phyloP scores from a whole-genome alignment of 495 filamentous ascomycete genomes.

The Chaetomidium leptoderma region DNA sequence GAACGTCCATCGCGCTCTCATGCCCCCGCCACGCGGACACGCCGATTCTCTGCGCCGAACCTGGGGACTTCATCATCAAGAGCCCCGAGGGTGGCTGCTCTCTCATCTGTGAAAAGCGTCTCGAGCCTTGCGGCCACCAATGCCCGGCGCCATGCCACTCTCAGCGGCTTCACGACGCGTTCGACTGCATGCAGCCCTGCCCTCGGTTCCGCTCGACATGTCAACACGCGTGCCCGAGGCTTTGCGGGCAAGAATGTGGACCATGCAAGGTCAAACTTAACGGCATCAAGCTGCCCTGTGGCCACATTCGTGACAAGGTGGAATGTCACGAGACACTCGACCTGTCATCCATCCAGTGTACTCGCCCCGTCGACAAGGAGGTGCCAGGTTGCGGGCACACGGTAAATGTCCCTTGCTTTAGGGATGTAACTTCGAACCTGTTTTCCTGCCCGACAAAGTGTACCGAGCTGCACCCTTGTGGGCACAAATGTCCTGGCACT shows the following conservation, averaged over 20 bases:
- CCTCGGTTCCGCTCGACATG: slow-evolving; percentile 54
- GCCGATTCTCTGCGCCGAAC: slow-evolving; percentile 50
- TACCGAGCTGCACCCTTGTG: slow-evolving; percentile 47
- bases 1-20: slow-evolving; percentile 50
- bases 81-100: slow-evolving; percentile 72
- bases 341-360: slow-evolving; percentile 29
- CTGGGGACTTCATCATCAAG: slow-evolving; percentile 58
- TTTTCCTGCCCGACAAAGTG: slow-evolving; percentile 51
- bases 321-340: slow-evolving; percentile 45
- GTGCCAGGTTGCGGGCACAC: slow-evolving; percentile 55
- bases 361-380: slow-evolving; percentile 33
- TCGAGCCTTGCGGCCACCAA: slow-evolving; percentile 63
- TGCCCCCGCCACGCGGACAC: slow-evolving; percentile 67
- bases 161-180: slow-evolving; percentile 56
- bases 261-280: slow-evolving; percentile 14
- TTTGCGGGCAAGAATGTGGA: slow-evolving; percentile 53
- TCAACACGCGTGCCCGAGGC: slow-evolving; percentile 55
- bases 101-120: slow-evolving; percentile 53
- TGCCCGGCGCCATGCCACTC: slow-evolving; percentile 72
- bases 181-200: slow-evolving; percentile 60
- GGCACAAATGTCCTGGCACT: slow-evolving; percentile 53
- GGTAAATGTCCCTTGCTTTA: slow-evolving; percentile 47
- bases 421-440: slow-evolving; percentile 32
- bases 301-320: slow-evolving; percentile 48
- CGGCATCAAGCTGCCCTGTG: slow-evolving; percentile 51